Percentiles rank a stretch among this genome's conserved stretches.
phyloP scores from a whole-genome alignment of 345 rosid species.

The Lumnitzera racemosa region DNA sequence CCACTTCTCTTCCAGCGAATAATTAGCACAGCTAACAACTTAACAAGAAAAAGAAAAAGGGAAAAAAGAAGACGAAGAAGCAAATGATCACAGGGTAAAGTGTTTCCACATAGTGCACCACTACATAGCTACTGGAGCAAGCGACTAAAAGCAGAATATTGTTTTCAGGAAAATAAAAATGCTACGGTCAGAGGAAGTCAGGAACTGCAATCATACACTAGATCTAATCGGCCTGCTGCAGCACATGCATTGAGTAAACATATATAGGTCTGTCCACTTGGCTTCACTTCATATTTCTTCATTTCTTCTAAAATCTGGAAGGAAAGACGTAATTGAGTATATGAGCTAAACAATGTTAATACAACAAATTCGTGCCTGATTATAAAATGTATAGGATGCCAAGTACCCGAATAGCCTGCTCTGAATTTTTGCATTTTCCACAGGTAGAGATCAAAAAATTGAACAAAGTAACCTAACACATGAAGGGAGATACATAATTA shows the following conservation, averaged over 20 bases:
- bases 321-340: no score
- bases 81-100: no score
- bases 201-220: constrained; percentile 60
- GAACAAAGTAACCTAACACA: constrained; percentile 64
- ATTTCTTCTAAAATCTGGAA: constrained; percentile 79
- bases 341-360: neutral
- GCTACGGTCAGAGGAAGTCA: constrained; percentile 1
- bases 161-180: constrained; percentile 3
- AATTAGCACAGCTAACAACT: no score
- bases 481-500: constrained; percentile 3
- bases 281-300: constrained; percentile 86
- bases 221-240: constrained; percentile 74
- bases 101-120: no score
- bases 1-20: no score
- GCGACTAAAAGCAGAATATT: constrained; percentile 2
- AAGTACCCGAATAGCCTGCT: constrained; percentile 54
- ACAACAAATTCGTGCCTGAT: constrained; percentile 4
- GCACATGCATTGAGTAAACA: constrained; percentile 90
- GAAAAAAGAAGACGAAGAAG: no score
- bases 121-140: neutral
- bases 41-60: no score
- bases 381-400: constrained; percentile 1
- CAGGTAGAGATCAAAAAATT: constrained; percentile 80
- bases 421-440: constrained; percentile 81
- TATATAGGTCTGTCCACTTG: constrained; percentile 81